These are phyloP conservation scores for Turritis glabra DNA, from an alignment of 345 rosid genomes.

Conservation along the genomic window DNA sequence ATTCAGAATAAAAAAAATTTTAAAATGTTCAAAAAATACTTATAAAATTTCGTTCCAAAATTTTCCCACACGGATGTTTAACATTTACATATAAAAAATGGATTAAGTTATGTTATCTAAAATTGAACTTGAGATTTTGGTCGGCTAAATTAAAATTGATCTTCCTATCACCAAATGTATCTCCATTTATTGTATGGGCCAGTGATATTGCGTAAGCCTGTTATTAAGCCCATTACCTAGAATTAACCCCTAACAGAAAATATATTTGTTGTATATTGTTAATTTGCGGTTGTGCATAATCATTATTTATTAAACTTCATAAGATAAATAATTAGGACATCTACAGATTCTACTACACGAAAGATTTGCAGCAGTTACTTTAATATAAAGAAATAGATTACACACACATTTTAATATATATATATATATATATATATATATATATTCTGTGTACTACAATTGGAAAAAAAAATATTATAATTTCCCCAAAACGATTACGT, in stretches of 20 bases:
- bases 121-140: background rate
- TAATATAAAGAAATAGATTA: background rate
- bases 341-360: constrained; percentile 19
- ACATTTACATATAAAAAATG: too few relatives aligned
- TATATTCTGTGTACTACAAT: too few relatives aligned
- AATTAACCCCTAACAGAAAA: background rate
- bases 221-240: background rate
- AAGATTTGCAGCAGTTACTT: constrained; percentile 32
- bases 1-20: too few relatives aligned
- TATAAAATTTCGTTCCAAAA: too few relatives aligned
- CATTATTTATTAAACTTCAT: background rate
- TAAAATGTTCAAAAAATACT: too few relatives aligned
- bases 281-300: background rate
- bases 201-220: background rate
- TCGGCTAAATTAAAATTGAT: background rate
- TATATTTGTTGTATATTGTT: background rate
- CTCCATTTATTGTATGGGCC: background rate
- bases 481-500: constrained; percentile 12
- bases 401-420: background rate
- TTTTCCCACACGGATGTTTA: too few relatives aligned
- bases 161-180: background rate
- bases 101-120: background rate
- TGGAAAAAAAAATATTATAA: background rate
- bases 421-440: background rate
- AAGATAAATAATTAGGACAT: background rate